A percentile compares a stretch with the other conserved stretches of the same genome.
These are phyloP conservation scores for Dipteronia sinensis DNA, from an alignment of 345 rosid genomes.

Conservation along the genomic window DNA sequence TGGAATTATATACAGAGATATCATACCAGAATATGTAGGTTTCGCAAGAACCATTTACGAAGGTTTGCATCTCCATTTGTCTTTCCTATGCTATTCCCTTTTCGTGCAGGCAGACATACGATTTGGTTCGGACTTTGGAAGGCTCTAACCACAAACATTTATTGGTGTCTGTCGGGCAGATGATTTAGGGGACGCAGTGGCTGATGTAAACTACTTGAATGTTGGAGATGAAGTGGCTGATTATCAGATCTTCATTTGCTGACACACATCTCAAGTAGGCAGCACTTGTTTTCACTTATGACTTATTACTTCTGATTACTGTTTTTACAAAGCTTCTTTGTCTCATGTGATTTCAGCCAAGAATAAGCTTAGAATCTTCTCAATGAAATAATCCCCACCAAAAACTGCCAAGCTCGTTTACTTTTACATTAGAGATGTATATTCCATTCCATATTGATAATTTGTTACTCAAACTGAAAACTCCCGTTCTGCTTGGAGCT, in stretches of 20 bases:
- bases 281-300: neutral
- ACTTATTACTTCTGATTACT: neutral
- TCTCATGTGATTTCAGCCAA: neutral
- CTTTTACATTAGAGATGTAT: too few species aligned
- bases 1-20: constrained; percentile 81
- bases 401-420: neutral
- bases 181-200: constrained; percentile 60
- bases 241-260: constrained; percentile 70
- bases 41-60: constrained; percentile 80
- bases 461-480: too few species aligned
- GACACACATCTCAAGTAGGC: constrained; percentile 22
- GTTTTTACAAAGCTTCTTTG: neutral
- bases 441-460: too few species aligned
- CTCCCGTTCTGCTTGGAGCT: too few species aligned
- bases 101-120: neutral
- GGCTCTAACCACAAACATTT: neutral
- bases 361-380: neutral
- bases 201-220: constrained; percentile 77
- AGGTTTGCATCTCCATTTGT: constrained; percentile 48
- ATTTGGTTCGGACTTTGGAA: constrained; percentile 1
- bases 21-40: constrained; percentile 72
- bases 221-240: constrained; percentile 46
- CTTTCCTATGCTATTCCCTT: neutral
- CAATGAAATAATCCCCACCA: neutral
- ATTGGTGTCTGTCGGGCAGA: constrained; percentile 39